Percentiles rank a stretch among this genome's conserved stretches.
Evolutionary conservation across 257 asterid genomes (phyloP).

Genomic region (Fraxinus pennsylvanica): DNA sequence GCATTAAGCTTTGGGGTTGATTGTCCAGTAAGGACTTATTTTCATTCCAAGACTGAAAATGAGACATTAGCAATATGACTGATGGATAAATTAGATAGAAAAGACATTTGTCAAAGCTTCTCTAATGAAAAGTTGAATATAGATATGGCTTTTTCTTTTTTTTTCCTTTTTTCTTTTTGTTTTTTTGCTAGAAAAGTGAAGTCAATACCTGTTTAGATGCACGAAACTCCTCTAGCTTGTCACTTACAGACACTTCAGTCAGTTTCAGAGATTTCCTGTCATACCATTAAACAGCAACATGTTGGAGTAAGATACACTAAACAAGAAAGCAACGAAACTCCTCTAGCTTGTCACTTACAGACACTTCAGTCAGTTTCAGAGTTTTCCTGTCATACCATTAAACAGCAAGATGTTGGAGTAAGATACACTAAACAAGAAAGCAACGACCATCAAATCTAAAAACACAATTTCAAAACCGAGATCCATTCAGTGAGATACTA

Average conservation of each 20-base stretch:
- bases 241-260: conserved; percentile 90
- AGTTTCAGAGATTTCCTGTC: conserved; percentile 54
- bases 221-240: conserved; percentile 93
- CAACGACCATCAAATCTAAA: not conserved
- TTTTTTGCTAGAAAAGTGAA: conserved; percentile 7
- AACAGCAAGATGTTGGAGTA: conserved; percentile 18
- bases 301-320: conserved; percentile 8
- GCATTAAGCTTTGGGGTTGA: not conserved
- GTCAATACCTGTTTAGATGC: conserved; percentile 86
- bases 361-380: conserved; percentile 71
- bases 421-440: conserved; percentile 7
- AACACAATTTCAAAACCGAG: not conserved
- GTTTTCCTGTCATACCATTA: conserved; percentile 45
- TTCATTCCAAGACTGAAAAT: conserved; percentile 21
- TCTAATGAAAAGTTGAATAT: not conserved
- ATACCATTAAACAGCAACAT: conserved; percentile 23
- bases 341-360: conserved; percentile 92
- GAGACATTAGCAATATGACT: not conserved
- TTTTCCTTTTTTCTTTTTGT: too few relatives aligned
- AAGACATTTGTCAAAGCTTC: conserved; percentile 11
- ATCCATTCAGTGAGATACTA: not conserved
- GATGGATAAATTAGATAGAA: not conserved
- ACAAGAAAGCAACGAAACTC: conserved; percentile 54
- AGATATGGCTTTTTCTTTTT: not conserved
- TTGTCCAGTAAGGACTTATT: conserved; percentile 2